Evolutionary conservation across 148 eudicot species (phyloP), one percentile per base, ranked within the genome.

Genomic region (Beta vulgaris): DNA sequence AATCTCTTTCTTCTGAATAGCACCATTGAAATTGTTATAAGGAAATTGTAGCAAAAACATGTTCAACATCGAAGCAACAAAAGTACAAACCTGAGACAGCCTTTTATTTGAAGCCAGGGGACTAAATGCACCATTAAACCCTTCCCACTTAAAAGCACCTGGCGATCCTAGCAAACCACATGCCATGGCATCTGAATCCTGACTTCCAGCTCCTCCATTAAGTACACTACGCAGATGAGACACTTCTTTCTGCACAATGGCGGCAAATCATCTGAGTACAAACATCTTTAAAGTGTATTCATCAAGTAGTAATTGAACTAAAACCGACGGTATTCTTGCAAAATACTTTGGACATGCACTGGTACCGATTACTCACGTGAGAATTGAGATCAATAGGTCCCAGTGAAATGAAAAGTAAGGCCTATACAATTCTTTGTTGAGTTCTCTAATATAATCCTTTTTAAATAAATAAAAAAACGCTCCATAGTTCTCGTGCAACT

Each of bases 121-220:
- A 76, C 87, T 95, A 19, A 87, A 86, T 48, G 85, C 70, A 70
- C 93, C 91, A 68, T 78, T 82, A 71, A 89, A 80, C 64, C 92
- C 97, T 78, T 95, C 99, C 98, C 98, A 92, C 79, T 87, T 95
- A 39, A 95, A 87, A 76, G 90, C 64, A 80, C 93, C 98, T 4
- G 99, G 99, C 68, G 97, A 88, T 69, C 93, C 97, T 11, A 89
- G 87, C 83, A 90, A 85, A 49, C 93, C 79, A 64, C 78, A 67
- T 29, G 90, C 60, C 76, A 82, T 67, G 76, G 74, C 72, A 76
- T 95, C 97, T 76, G 16, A 68, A 48, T 88, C 99, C 29, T 83
- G 87, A 73, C 78, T 81, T 82, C 79, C 93, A 76, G 79, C 81
- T 78, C 90, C 98, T 66, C 93, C 97, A 79, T 82, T 85, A 36